Evolutionary conservation across 768 basidiomycete genomes (phyloP).

Genomic region (Mycena latifolia): DNA sequence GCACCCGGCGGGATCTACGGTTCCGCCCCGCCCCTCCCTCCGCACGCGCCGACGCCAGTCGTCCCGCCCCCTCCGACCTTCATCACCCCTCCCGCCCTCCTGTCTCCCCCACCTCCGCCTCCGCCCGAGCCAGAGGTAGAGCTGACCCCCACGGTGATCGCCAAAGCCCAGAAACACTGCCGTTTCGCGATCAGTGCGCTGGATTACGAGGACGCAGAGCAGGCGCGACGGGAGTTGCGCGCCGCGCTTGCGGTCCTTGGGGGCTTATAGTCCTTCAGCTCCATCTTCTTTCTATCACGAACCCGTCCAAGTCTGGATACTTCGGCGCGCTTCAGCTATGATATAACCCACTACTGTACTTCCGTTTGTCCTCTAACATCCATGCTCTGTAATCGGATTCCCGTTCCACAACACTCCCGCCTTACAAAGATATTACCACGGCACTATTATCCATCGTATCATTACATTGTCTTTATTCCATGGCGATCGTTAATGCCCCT

Average conservation of each 20-base stretch:
- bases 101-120: conserved; percentile 43
- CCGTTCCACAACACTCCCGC: background rate
- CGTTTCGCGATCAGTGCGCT: conserved; percentile 94
- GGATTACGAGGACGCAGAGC: conserved; percentile 93
- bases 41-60: conserved; percentile 37
- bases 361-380: background rate
- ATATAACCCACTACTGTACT: background rate
- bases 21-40: conserved; percentile 35
- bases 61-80: conserved; percentile 43
- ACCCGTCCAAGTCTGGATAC: background rate
- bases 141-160: conserved; percentile 74
- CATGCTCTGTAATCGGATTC: conserved; percentile 14
- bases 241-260: conserved; percentile 79
- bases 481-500: conserved; percentile 19
- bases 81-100: conserved; percentile 27
- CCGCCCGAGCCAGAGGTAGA: conserved; percentile 50
- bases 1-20: conserved; percentile 20
- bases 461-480: conserved; percentile 1
- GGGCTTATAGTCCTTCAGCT: conserved; percentile 47
- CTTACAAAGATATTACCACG: background rate
- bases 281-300: conserved; percentile 8
- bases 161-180: conserved; percentile 91
- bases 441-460: conserved; percentile 4
- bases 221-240: conserved; percentile 86
- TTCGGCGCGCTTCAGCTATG: background rate